Evolutionary conservation across 768 basidiomycete genomes (phyloP).

Genomic region (Suillus lakei): DNA sequence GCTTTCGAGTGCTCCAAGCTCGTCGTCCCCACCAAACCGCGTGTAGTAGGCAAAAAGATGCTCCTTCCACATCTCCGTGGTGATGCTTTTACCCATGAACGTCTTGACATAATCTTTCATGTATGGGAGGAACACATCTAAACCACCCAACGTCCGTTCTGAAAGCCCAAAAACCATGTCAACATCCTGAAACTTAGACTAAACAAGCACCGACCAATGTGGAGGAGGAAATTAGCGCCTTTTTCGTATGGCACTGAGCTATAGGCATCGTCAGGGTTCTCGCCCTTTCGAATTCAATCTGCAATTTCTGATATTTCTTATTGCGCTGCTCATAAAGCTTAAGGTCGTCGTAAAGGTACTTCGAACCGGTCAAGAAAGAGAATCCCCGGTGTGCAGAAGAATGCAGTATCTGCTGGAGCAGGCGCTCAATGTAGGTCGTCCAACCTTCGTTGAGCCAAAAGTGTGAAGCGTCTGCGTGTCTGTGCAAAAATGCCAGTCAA

Average conservation of each 20-base stretch:
- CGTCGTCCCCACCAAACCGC: slow-evolving; percentile 59
- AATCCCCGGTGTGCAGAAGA: slow-evolving; percentile 81
- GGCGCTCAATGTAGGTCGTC: slow-evolving; percentile 92
- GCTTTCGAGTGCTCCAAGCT: slow-evolving; percentile 65
- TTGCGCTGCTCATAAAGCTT: slow-evolving; percentile 61
- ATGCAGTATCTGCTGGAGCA: slow-evolving; percentile 72
- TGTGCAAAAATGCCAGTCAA: slow-evolving; percentile 22
- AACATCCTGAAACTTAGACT: neutral
- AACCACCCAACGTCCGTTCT: slow-evolving; percentile 80
- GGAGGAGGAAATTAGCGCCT: slow-evolving; percentile 86
- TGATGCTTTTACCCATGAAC: slow-evolving; percentile 83
- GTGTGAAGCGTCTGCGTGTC: slow-evolving; percentile 74
- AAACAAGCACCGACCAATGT: slow-evolving; percentile 61
- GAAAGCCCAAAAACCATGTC: slow-evolving; percentile 2
- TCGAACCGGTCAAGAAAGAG: slow-evolving; percentile 76
- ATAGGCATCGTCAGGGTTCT: slow-evolving; percentile 83
- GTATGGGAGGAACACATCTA: slow-evolving; percentile 85
- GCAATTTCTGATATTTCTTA: slow-evolving; percentile 73
- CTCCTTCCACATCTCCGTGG: slow-evolving; percentile 81
- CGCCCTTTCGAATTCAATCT: slow-evolving; percentile 75
- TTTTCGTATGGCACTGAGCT: slow-evolving; percentile 83
- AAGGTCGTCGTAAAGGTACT: slow-evolving; percentile 73
- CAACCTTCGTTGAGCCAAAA: slow-evolving; percentile 94
- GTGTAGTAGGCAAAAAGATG: slow-evolving; percentile 77
- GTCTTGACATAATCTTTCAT: slow-evolving; percentile 81